phyloP scores from a whole-genome alignment of 768 basidiomycete genomes.

The Podaxis sp. region DNA sequence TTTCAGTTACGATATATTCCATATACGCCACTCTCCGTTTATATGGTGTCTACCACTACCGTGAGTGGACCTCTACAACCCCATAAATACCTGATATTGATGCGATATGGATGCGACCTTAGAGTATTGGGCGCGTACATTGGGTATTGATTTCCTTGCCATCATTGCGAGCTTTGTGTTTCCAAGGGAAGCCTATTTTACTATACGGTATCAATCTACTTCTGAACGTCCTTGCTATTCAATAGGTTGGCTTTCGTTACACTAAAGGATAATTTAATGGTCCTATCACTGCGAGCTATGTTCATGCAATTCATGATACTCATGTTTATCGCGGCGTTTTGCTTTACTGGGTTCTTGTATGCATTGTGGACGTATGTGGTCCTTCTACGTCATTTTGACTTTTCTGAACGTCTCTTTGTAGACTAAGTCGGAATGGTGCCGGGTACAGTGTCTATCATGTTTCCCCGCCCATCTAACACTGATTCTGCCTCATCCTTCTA shows the following conservation, averaged over 20 bases:
- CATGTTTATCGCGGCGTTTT: constrained; percentile 85
- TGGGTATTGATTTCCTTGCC: constrained; percentile 83
- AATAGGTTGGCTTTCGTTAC: constrained; percentile 87
- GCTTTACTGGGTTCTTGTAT: constrained; percentile 91
- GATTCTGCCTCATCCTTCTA: constrained; percentile 11
- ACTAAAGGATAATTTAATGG: constrained; percentile 77
- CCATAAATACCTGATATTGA: background rate
- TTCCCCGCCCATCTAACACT: background rate
- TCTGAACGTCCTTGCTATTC: background rate
- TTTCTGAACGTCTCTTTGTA: constrained; percentile 27
- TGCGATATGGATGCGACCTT: background rate
- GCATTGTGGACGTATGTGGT: constrained; percentile 86
- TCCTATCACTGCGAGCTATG: constrained; percentile 87
- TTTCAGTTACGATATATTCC: constrained; percentile 71
- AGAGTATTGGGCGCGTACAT: constrained; percentile 66
- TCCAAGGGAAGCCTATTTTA: constrained; percentile 56
- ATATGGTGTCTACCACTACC: constrained; percentile 71
- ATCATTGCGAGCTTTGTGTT: constrained; percentile 90
- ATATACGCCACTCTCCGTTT: constrained; percentile 76
- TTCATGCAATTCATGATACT: constrained; percentile 83
- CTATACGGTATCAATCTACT: background rate
- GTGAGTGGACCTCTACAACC: constrained; percentile 36
- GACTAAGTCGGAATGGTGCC: constrained; percentile 61
- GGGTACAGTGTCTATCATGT: constrained; percentile 37
- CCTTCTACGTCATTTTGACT: background rate